Evolutionary conservation across 176 grass and related monocot genomes (phyloP).

Genomic region (Aegilops sharonensis): DNA sequence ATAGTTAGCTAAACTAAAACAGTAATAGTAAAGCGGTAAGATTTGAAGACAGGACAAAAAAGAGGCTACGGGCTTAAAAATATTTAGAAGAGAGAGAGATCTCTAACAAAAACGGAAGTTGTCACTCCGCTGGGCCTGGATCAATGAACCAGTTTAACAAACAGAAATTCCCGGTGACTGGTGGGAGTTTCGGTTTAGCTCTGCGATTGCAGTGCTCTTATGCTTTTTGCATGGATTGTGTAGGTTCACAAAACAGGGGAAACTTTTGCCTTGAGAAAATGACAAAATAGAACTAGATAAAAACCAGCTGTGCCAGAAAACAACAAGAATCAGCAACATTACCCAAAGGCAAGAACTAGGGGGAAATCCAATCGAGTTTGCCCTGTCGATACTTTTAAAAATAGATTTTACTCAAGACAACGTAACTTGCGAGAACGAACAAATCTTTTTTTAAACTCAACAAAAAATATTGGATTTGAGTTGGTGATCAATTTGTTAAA

Average conservation of each 20-base stretch:
- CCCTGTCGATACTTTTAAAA: not conserved
- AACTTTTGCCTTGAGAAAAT: not conserved
- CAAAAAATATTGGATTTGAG: not conserved
- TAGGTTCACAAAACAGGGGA: not conserved
- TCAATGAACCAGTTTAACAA: not conserved
- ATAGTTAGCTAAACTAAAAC: conserved; percentile 15
- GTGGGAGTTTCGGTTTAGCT: not conserved
- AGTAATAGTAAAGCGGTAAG: conserved; percentile 1
- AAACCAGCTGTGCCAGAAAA: not conserved
- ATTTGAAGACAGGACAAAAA: not conserved
- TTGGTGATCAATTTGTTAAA: not conserved
- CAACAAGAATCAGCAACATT: not conserved
- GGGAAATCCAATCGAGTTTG: not conserved
- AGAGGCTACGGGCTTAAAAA: not conserved
- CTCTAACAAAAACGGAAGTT: conserved; percentile 1
- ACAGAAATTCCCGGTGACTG: not conserved
- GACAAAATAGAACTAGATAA: not conserved
- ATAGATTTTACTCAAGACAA: not conserved
- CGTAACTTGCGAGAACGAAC: not conserved
- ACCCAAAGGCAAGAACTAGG: not conserved
- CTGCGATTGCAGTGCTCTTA: not conserved
- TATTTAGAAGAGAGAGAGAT: not conserved
- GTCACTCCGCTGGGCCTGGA: not conserved
- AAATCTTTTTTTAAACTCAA: not conserved
- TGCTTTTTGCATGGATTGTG: not conserved